Percentiles rank a stretch among this genome's conserved stretches.
Conservation (phyloP, 2,329 filamentous ascomycete species). For the Ceratocystis eucalypticola region DNA sequence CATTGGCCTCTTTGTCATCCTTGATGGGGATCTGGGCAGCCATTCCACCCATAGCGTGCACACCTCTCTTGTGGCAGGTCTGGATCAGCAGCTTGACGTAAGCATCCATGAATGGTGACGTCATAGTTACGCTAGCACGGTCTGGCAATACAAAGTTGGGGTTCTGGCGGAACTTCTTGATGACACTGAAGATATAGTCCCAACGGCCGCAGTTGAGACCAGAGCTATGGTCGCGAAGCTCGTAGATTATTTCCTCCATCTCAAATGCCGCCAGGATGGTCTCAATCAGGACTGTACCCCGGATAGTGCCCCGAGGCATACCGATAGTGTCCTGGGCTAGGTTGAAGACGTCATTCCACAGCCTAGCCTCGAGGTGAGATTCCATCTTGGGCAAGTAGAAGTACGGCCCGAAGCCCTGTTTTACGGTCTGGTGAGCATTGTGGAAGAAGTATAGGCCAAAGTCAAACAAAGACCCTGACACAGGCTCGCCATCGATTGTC, state of each 20-base stretch:
- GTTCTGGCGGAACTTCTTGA: conserved; percentile 98
- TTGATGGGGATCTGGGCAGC: conserved; percentile 98
- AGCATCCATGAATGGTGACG: conserved; percentile 92
- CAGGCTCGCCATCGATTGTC: conserved; percentile 85
- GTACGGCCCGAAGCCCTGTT: conserved; percentile 78
- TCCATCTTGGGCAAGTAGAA: conserved; percentile 99
- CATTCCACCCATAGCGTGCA: conserved; percentile 99
- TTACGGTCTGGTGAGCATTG: conserved; percentile 81
- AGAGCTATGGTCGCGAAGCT: conserved; percentile 89
- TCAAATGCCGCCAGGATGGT: conserved; percentile 96
- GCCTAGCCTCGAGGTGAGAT: conserved; percentile 86
- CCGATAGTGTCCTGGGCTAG: conserved; percentile 85
- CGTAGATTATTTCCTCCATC: conserved; percentile 99
- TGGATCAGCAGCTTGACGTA: conserved; percentile 97
- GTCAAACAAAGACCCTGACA: conserved; percentile 86
- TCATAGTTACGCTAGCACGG: conserved; percentile 88
- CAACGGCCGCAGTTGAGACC: conserved; percentile 97
- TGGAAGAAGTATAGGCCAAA: conserved; percentile 99
- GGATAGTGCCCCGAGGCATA: conserved; percentile 80
- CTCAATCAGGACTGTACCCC: conserved; percentile 91
- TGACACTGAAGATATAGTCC: conserved; percentile 99
- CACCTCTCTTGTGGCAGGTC: conserved; percentile 89
- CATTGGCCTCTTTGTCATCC: conserved; percentile 79
- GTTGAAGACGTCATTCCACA: conserved; percentile 99
- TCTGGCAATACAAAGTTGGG: conserved; percentile 86